Conservation (phyloP, 73 alveolate species). For the Paramecium octaurelia region DNA sequence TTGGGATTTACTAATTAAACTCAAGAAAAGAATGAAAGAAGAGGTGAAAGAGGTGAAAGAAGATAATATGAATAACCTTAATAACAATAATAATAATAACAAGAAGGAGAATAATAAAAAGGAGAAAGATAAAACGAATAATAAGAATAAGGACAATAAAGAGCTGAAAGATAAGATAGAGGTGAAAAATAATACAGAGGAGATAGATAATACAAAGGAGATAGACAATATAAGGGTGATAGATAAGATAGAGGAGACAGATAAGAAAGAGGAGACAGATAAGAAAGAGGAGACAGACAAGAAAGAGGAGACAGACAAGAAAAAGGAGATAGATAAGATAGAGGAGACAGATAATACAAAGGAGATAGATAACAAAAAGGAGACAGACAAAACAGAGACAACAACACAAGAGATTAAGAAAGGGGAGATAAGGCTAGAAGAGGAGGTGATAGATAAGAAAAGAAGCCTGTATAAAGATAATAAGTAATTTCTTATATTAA, state of each 20-base stretch:
- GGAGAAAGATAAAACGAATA: neutral
- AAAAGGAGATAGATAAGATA: neutral
- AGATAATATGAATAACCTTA: neutral
- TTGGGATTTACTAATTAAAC: slow-evolving; percentile 20
- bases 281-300: neutral
- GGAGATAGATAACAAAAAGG: neutral
- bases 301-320: neutral
- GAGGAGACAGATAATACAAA: neutral
- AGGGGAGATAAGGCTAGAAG: neutral
- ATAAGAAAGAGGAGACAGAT: neutral
- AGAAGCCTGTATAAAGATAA: neutral
- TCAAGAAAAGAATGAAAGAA: neutral
- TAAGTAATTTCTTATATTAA: neutral
- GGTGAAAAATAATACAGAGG: neutral
- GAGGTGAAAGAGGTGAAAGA: neutral
- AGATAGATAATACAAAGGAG: neutral
- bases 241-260: neutral
- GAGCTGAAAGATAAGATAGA: neutral
- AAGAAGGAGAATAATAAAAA: neutral
- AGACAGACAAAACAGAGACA: neutral
- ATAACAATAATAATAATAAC: neutral
- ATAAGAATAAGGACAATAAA: neutral
- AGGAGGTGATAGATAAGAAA: slow-evolving; percentile 31
- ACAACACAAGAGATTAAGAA: neutral
- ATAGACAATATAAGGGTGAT: neutral